phyloP scores from a whole-genome alignment of 2,329 filamentous ascomycete genomes.

The Aspergillus pseudoterreus region DNA sequence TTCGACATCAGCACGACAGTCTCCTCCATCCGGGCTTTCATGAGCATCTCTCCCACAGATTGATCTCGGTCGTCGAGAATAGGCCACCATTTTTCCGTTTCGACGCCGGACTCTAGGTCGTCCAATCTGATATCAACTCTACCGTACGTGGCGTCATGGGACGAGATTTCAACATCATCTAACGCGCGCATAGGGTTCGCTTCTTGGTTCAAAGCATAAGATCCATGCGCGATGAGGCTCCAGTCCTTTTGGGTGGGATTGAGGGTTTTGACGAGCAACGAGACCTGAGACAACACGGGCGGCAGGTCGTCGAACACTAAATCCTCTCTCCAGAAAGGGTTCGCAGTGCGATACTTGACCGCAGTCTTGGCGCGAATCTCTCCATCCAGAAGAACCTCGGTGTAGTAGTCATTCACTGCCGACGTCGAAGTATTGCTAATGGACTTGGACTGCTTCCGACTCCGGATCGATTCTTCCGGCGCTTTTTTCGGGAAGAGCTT shows the following conservation, averaged over 20 bases:
- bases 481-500: constrained; percentile 46
- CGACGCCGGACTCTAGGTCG: constrained; percentile 70
- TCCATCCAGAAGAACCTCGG: constrained; percentile 47
- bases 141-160: constrained; percentile 45
- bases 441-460: constrained; percentile 32
- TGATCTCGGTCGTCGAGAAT: constrained; percentile 74
- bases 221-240: constrained; percentile 45
- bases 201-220: constrained; percentile 41
- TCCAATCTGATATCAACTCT: constrained; percentile 78
- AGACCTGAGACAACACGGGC: constrained; percentile 45
- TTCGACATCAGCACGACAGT: constrained; percentile 80
- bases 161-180: constrained; percentile 46
- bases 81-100: constrained; percentile 84
- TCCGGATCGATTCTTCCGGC: constrained; percentile 28
- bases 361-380: constrained; percentile 48
- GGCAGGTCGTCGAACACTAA: constrained; percentile 47
- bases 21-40: constrained; percentile 81
- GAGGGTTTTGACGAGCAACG: constrained; percentile 44
- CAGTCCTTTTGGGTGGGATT: constrained; percentile 49
- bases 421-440: constrained; percentile 21
- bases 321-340: constrained; percentile 50
- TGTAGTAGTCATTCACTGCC: constrained; percentile 43
- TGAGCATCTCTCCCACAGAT: constrained; percentile 74
- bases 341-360: constrained; percentile 43
- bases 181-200: constrained; percentile 37